Percentiles rank a stretch among this genome's conserved stretches.
These are phyloP conservation scores for Chaetoscypha palmicola DNA, from an alignment of 2,329 filamentous ascomycete genomes.

Conservation along the genomic window DNA sequence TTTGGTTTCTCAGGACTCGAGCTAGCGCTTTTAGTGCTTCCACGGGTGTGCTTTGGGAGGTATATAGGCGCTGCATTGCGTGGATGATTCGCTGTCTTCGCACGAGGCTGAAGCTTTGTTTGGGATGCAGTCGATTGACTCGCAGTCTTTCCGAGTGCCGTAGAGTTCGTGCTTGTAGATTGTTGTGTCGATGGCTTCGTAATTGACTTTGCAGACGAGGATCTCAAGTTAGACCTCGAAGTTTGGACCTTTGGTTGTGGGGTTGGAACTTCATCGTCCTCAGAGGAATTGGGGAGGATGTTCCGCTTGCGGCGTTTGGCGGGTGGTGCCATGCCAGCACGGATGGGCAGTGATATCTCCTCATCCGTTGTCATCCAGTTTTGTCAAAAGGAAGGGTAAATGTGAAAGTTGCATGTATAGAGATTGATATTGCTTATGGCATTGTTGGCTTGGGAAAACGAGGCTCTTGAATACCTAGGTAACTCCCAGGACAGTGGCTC, in stretches of 20 bases:
- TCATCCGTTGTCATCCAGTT: not conserved
- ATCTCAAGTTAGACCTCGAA: slow-evolving; percentile 17
- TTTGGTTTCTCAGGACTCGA: slow-evolving; percentile 40
- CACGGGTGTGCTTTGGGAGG: slow-evolving; percentile 27
- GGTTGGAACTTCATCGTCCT: slow-evolving; percentile 42
- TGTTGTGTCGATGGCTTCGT: not conserved
- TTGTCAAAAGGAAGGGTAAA: not conserved
- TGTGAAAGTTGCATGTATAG: not conserved
- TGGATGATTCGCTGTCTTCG: slow-evolving; percentile 25
- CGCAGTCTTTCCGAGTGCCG: slow-evolving; percentile 7
- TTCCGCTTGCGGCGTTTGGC: slow-evolving; percentile 47
- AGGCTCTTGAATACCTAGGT: too few species aligned
- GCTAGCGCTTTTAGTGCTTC: slow-evolving; percentile 31
- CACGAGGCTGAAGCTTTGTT: slow-evolving; percentile 21
- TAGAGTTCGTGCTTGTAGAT: not conserved
- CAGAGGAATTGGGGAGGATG: slow-evolving; percentile 35
- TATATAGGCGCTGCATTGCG: slow-evolving; percentile 26
- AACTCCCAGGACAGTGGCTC: too few species aligned
- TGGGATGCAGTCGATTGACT: slow-evolving; percentile 25
- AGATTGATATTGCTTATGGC: not conserved
- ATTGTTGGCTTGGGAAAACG: not conserved
- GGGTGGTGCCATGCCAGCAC: slow-evolving; percentile 29
- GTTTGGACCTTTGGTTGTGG: slow-evolving; percentile 16
- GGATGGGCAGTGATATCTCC: not conserved
- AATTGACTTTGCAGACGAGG: slow-evolving; percentile 15